phyloP scores from a whole-genome alignment of 2,329 filamentous ascomycete genomes.

The Beauveria australis region DNA sequence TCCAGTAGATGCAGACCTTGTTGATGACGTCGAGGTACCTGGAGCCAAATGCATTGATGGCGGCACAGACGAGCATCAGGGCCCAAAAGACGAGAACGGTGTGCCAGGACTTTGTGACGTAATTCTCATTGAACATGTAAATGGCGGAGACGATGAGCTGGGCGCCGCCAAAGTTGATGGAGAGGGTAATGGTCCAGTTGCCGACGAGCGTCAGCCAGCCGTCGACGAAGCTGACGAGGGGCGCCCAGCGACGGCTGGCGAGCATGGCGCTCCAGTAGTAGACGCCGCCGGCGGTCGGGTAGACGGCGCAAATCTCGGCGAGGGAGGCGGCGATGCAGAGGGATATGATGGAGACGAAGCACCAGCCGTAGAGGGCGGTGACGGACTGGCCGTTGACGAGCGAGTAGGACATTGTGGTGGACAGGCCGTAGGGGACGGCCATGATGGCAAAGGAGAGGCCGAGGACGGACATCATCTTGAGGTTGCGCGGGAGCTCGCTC shows the following conservation, averaged over 20 bases:
- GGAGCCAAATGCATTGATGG: slow-evolving; percentile 59
- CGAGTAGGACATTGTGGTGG: slow-evolving; percentile 39
- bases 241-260: slow-evolving; percentile 51
- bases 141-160: slow-evolving; percentile 62
- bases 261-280: slow-evolving; percentile 70
- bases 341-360: slow-evolving; percentile 58
- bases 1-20: slow-evolving; percentile 67
- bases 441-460: slow-evolving; percentile 44
- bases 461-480: slow-evolving; percentile 40
- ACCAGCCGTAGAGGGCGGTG: slow-evolving; percentile 66
- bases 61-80: slow-evolving; percentile 54
- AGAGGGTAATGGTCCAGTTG: slow-evolving; percentile 63
- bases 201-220: slow-evolving; percentile 68
- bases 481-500: slow-evolving; percentile 40
- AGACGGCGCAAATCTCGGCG: slow-evolving; percentile 66
- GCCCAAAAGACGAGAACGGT: slow-evolving; percentile 68
- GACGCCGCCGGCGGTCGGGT: slow-evolving; percentile 51
- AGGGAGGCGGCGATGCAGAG: slow-evolving; percentile 62
- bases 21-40: slow-evolving; percentile 56
- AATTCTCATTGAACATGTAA: slow-evolving; percentile 54
- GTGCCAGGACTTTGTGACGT: slow-evolving; percentile 56
- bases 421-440: slow-evolving; percentile 42
- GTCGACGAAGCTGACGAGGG: slow-evolving; percentile 60
- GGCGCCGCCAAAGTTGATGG: slow-evolving; percentile 62
- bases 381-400: slow-evolving; percentile 66